phyloP scores from a whole-genome alignment of 495 filamentous ascomycete species.

The Pyrenopolyporus hunteri region DNA sequence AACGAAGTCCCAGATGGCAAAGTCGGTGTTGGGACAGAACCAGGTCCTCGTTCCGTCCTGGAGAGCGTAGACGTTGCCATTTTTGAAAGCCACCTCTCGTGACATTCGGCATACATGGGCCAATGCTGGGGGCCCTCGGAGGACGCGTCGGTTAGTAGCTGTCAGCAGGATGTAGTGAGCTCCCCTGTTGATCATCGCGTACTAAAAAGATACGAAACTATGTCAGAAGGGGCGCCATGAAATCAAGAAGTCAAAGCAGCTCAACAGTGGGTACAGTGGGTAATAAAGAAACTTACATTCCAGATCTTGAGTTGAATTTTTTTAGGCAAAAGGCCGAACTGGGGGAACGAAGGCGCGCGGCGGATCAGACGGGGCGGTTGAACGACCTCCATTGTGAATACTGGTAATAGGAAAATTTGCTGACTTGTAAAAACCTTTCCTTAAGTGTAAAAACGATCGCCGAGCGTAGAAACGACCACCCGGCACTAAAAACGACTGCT shows the following conservation, averaged over 20 bases:
- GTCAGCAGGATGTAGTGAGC: neutral
- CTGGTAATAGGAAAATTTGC: too few relatives aligned
- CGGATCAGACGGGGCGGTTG: too few relatives aligned
- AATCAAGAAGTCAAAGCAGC: neutral
- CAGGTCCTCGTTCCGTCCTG: neutral
- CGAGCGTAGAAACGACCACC: too few relatives aligned
- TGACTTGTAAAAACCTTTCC: too few relatives aligned
- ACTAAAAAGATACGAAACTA: neutral
- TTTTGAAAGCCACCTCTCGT: neutral
- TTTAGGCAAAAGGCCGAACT: neutral
- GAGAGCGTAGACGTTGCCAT: neutral
- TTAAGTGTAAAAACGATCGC: too few relatives aligned
- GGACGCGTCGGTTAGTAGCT: neutral
- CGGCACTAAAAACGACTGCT: too few relatives aligned
- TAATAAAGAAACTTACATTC: neutral
- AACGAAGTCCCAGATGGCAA: neutral
- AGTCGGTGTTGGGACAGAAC: slow-evolving; percentile 9
- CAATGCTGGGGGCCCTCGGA: neutral
- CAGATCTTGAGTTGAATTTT: neutral
- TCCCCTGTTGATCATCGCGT: neutral
- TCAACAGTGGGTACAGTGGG: neutral
- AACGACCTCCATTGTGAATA: too few relatives aligned
- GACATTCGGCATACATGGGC: neutral
- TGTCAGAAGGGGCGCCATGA: neutral
- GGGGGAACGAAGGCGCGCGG: neutral